Conservation (phyloP, 2,329 filamentous ascomycete species). For the Cladobotryum protrusum region DNA sequence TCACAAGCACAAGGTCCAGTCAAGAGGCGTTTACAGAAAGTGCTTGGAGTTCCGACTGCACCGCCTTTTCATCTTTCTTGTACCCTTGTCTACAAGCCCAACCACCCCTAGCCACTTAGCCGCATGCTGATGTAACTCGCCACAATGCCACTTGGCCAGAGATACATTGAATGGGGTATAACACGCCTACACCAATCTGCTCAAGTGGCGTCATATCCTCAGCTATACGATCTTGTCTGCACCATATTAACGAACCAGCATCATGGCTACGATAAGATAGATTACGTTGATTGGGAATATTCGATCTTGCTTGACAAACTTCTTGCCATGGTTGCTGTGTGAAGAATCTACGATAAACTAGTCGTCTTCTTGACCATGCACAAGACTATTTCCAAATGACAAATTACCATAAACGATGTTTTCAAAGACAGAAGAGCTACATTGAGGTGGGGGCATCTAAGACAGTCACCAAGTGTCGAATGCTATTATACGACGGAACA, state of each 20-base stretch:
- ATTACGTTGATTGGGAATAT: no score
- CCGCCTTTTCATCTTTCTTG: not conserved
- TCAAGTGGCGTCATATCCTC: no score
- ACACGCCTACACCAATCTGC: not conserved
- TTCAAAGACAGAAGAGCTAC: not conserved
- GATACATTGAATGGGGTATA: not conserved
- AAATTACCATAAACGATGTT: constrained; percentile 9
- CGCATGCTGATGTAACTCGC: no score
- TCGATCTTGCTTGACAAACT: no score
- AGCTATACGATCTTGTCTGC: not conserved
- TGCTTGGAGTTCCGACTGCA: not conserved
- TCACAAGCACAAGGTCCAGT: no score
- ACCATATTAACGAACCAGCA: not conserved
- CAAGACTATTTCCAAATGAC: constrained; percentile 3
- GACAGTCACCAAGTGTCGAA: constrained; percentile 5
- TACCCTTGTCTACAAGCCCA: not conserved
- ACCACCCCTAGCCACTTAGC: not conserved
- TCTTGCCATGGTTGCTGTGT: not conserved
- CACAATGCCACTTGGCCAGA: no score
- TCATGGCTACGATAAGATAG: no score
- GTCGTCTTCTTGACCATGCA: constrained; percentile 11
- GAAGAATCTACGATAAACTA: not conserved
- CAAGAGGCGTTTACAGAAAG: no score
- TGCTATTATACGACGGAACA: not conserved
- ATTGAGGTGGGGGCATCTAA: constrained; percentile 7